These are phyloP conservation scores for Corynascus novoguineensis DNA, from an alignment of 495 filamentous ascomycete genomes.

Conservation along the genomic window DNA sequence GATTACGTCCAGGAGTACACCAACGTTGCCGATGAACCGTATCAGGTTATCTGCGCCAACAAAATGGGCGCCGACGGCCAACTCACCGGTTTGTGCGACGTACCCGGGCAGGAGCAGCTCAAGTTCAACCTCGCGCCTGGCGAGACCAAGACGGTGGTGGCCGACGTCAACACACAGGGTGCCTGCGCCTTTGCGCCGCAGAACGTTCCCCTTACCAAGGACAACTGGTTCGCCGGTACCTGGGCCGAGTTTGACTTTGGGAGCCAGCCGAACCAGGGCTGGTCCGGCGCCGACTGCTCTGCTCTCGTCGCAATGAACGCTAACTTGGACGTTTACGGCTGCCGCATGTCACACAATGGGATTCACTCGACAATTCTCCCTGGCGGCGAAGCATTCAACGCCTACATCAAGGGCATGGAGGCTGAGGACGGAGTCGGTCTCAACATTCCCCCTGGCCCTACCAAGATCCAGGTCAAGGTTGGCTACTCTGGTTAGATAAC, in stretches of 20 bases:
- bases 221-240: slow-evolving; percentile 29
- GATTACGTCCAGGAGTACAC: slow-evolving; percentile 34
- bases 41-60: slow-evolving; percentile 33
- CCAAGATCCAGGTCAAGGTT: slow-evolving; percentile 21
- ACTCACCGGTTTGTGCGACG: slow-evolving; percentile 33
- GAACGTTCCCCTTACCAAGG: slow-evolving; percentile 19
- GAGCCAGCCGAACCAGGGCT: slow-evolving; percentile 32
- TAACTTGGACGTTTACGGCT: slow-evolving; percentile 31
- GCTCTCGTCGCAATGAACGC: slow-evolving; percentile 31
- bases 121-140: slow-evolving; percentile 31
- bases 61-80: slow-evolving; percentile 33
- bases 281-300: slow-evolving; percentile 38
- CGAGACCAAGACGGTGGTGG: slow-evolving; percentile 32
- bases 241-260: slow-evolving; percentile 37
- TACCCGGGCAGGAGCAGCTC: slow-evolving; percentile 20
- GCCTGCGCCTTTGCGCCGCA: slow-evolving; percentile 28
- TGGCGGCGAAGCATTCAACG: slow-evolving; percentile 32
- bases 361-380: slow-evolving; percentile 32
- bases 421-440: slow-evolving; percentile 32
- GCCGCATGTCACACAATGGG: slow-evolving; percentile 28
- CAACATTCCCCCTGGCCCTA: slow-evolving; percentile 24
- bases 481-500: slow-evolving; percentile 21
- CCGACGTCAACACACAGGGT: slow-evolving; percentile 33
- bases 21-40: slow-evolving; percentile 24
- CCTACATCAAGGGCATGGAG: slow-evolving; percentile 36